Evolutionary conservation across 257 asterid genomes (phyloP).

Genomic region (Nicotiana sylvestris): DNA sequence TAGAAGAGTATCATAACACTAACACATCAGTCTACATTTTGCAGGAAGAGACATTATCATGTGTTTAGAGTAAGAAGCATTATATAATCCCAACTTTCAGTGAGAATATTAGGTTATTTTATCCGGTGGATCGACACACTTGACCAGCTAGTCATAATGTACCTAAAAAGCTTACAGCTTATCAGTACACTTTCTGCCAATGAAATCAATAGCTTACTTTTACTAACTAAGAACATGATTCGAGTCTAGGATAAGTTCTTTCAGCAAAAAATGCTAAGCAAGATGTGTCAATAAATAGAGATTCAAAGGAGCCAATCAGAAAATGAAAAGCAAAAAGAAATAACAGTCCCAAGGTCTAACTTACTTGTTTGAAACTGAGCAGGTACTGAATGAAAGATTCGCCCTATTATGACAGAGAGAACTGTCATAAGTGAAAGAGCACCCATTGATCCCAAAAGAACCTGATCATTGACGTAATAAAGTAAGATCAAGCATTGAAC

Average conservation of each 20-base stretch:
- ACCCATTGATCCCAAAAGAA: constrained; percentile 95
- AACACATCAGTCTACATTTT: neutral
- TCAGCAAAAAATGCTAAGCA: neutral
- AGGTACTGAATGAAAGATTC: constrained; percentile 86
- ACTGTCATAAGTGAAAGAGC: constrained; percentile 91
- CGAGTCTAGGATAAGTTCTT: neutral
- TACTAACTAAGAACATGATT: neutral
- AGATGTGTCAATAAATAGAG: neutral
- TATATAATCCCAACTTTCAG: neutral
- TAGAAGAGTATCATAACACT: neutral
- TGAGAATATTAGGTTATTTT: neutral
- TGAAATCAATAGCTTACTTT: no score
- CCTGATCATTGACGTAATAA: constrained; percentile 42
- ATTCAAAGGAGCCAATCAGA: neutral
- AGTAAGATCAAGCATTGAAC: constrained; percentile 1
- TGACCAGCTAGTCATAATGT: neutral
- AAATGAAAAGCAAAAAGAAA: neutral
- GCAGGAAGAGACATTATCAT: neutral
- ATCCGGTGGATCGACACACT: neutral
- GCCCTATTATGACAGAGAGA: constrained; percentile 82
- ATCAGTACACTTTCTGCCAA: neutral
- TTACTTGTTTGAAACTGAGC: constrained; percentile 98
- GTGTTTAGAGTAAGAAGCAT: neutral
- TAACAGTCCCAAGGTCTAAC: constrained; percentile 18
- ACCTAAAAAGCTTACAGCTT: neutral